These are phyloP conservation scores for Smittium mucronatum DNA, from an alignment of 371 early-diverging fungal genomes.

Conservation along the genomic window DNA sequence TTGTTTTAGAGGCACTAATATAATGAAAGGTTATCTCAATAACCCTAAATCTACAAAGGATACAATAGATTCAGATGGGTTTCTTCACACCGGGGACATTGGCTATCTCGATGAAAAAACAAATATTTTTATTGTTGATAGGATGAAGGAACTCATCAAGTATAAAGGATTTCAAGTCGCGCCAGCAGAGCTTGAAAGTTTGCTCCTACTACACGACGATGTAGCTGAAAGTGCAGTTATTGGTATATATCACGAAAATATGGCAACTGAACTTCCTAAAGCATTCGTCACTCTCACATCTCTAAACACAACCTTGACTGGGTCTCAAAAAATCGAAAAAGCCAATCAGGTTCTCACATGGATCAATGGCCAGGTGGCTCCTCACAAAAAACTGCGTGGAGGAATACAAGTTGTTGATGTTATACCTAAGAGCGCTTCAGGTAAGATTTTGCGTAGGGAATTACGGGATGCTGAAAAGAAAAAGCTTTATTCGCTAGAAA, in stretches of 20 bases:
- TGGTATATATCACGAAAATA: slow-evolving; percentile 42
- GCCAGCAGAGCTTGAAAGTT: slow-evolving; percentile 67
- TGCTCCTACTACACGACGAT: slow-evolving; percentile 49
- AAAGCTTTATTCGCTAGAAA: background rate
- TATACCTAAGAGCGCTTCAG: slow-evolving; percentile 57
- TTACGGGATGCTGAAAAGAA: slow-evolving; percentile 14
- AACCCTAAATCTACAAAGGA: slow-evolving; percentile 49
- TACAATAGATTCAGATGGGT: slow-evolving; percentile 53
- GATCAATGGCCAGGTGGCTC: slow-evolving; percentile 48
- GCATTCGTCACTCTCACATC: slow-evolving; percentile 53
- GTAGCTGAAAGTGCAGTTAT: slow-evolving; percentile 67
- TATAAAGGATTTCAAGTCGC: slow-evolving; percentile 67
- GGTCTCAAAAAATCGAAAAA: background rate
- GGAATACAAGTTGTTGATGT: slow-evolving; percentile 55
- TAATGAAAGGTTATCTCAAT: slow-evolving; percentile 66
- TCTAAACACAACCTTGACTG: background rate
- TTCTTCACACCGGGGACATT: slow-evolving; percentile 75
- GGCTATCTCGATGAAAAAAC: slow-evolving; percentile 46
- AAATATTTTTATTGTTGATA: slow-evolving; percentile 47
- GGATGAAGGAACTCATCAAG: slow-evolving; percentile 65
- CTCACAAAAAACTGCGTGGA: slow-evolving; percentile 67
- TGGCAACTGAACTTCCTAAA: slow-evolving; percentile 65
- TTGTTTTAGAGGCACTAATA: slow-evolving; percentile 65
- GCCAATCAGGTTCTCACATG: slow-evolving; percentile 36
- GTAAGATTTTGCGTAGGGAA: slow-evolving; percentile 31